These are phyloP conservation scores for Rhodotorula sp. DNA, from an alignment of 1,284 basidiomycete species.

Conservation along the genomic window DNA sequence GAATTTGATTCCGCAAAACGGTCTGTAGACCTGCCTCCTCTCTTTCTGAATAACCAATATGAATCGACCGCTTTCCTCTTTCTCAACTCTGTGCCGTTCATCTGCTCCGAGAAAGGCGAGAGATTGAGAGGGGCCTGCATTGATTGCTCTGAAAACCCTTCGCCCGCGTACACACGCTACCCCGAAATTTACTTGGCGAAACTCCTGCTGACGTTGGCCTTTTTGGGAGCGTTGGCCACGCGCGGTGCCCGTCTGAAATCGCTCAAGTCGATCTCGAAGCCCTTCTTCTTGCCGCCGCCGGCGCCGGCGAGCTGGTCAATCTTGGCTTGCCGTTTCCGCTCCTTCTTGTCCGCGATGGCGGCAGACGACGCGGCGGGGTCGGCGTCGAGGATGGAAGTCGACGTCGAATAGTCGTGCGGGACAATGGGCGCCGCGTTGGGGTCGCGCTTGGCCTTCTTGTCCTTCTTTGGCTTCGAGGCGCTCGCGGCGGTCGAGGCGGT, in stretches of 20 bases:
- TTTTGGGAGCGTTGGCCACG: conserved; percentile 36
- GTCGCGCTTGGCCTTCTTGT: conserved; percentile 35
- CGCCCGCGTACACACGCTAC: too few relatives aligned
- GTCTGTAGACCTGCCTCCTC: background rate
- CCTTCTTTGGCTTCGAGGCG: conserved; percentile 35
- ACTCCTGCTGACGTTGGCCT: conserved; percentile 9
- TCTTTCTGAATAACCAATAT: conserved; percentile 55
- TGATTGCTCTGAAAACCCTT: background rate
- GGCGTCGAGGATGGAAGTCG: conserved; percentile 72
- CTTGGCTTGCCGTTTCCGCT: conserved; percentile 24
- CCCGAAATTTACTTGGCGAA: conserved; percentile 15
- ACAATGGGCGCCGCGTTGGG: conserved; percentile 43
- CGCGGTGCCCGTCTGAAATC: conserved; percentile 32
- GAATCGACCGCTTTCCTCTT: conserved; percentile 48
- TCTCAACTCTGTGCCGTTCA: background rate
- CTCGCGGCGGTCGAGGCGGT: conserved; percentile 26
- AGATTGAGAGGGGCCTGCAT: background rate
- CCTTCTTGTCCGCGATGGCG: conserved; percentile 24
- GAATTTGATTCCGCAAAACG: background rate
- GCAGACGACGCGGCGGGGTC: conserved; percentile 8
- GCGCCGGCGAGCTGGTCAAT: conserved; percentile 1
- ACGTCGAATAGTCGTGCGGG: conserved; percentile 70
- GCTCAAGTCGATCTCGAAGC: conserved; percentile 34
- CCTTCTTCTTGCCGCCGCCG: background rate
- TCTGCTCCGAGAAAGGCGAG: background rate